These are phyloP conservation scores for Chaetomiaceae sp. DNA, from an alignment of 2,329 filamentous ascomycete species.

Conservation along the genomic window DNA sequence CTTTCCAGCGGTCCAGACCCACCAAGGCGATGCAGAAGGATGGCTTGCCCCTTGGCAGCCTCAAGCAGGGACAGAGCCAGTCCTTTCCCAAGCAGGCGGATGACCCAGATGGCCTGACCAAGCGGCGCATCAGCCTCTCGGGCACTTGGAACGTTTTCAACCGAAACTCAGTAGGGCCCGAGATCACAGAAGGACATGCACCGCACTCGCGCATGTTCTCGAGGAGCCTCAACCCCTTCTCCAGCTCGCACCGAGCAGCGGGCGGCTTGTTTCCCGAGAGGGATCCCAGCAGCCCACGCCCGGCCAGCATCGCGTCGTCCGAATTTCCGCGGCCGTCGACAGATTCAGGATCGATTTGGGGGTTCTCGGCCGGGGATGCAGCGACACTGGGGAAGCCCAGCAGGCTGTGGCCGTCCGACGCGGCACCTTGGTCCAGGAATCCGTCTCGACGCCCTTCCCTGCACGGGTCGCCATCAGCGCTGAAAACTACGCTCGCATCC, in stretches of 20 bases:
- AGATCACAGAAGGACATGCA: conserved; percentile 33
- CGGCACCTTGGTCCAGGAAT: conserved; percentile 53
- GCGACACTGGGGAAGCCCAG: conserved; percentile 42
- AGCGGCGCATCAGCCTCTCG: conserved; percentile 52
- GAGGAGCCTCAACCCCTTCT: conserved; percentile 41
- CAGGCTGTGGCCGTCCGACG: conserved; percentile 60
- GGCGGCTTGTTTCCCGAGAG: conserved; percentile 46
- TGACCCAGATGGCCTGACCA: conserved; percentile 46
- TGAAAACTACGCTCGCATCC: conserved; percentile 56
- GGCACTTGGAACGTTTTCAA: conserved; percentile 52
- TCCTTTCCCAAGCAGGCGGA: conserved; percentile 63
- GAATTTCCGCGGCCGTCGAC: conserved; percentile 72
- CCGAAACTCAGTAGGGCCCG: conserved; percentile 45
- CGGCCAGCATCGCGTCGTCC: conserved; percentile 61
- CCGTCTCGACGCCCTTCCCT: conserved; percentile 76
- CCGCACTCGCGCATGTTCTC: conserved; percentile 34
- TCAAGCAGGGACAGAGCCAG: conserved; percentile 68
- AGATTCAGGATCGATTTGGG: conserved; percentile 71
- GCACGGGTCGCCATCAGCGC: conserved; percentile 63
- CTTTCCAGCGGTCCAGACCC: conserved; percentile 54
- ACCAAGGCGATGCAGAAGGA: conserved; percentile 55
- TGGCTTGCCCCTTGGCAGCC: conserved; percentile 59
- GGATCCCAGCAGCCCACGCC: conserved; percentile 56
- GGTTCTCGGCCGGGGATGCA: conserved; percentile 40
- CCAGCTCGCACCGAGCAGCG: conserved; percentile 42